A percentile compares a stretch with the other conserved stretches of the same genome.
Evolutionary conservation across 2,329 filamentous ascomycete genomes (phyloP).

Genomic region (Catunica adiposa): DNA sequence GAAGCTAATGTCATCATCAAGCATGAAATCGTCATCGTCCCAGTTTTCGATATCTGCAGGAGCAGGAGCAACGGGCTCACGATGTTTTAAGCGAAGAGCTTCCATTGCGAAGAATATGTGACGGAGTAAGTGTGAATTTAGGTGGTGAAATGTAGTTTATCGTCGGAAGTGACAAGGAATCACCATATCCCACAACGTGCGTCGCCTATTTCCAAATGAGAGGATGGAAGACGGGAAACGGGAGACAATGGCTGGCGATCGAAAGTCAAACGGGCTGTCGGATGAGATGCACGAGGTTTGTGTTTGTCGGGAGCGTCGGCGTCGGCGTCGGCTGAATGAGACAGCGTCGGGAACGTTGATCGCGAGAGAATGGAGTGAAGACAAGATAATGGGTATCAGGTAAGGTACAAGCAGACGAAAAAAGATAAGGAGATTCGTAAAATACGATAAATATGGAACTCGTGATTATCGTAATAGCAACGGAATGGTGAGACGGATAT

Average conservation of each 20-base stretch:
- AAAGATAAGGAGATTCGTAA: neutral
- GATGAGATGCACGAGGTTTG: neutral
- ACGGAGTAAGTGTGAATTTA: neutral
- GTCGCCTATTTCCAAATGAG: neutral
- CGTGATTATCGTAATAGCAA: neutral
- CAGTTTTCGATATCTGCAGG: conserved; percentile 52
- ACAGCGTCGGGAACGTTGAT: neutral
- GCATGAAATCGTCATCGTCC: conserved; percentile 61
- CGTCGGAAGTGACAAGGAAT: neutral
- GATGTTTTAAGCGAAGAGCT: conserved; percentile 34
- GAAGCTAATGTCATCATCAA: conserved; percentile 48
- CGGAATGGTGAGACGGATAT: neutral
- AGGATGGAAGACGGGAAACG: neutral
- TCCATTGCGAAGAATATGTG: conserved; percentile 29
- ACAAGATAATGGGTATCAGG: neutral
- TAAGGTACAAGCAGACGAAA: neutral
- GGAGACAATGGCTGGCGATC: neutral
- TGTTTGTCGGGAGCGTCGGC: neutral
- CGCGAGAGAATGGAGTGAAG: neutral
- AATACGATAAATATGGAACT: neutral
- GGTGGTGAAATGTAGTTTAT: neutral
- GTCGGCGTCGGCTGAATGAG: neutral
- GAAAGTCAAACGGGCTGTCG: neutral
- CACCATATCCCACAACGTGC: neutral
- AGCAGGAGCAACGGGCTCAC: conserved; percentile 40